A percentile compares a stretch with the other conserved stretches of the same genome.
These are phyloP conservation scores for Poa annua DNA, from an alignment of 176 grass and related monocot genomes.

Conservation along the genomic window DNA sequence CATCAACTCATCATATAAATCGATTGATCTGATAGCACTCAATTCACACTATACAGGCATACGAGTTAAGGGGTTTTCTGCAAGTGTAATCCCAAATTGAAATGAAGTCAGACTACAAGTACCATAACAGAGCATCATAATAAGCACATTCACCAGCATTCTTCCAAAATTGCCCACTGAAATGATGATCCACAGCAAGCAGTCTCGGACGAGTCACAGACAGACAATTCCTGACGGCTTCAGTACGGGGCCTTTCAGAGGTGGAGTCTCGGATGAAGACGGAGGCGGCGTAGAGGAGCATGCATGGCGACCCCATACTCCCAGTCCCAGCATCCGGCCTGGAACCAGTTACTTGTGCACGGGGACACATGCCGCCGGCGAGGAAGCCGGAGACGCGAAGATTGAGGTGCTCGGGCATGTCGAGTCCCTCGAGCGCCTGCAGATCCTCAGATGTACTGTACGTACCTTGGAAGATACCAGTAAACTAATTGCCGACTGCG, in stretches of 20 bases:
- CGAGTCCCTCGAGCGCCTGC: neutral
- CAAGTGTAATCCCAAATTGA: neutral
- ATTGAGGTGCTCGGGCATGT: neutral
- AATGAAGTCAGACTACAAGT: neutral
- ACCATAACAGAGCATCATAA: neutral
- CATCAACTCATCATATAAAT: neutral
- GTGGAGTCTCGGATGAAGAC: too few species aligned
- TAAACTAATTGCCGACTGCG: too few species aligned
- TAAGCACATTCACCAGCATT: neutral
- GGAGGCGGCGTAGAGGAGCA: too few species aligned
- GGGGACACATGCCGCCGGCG: too few species aligned
- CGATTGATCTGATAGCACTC: neutral
- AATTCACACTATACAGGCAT: neutral
- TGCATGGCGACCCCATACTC: too few species aligned
- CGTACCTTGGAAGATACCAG: too few species aligned
- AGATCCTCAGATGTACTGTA: too few species aligned
- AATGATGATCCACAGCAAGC: neutral
- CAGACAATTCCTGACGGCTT: neutral
- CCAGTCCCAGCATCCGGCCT: too few species aligned
- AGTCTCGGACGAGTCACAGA: neutral
- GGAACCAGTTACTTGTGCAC: too few species aligned
- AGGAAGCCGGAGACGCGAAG: too few species aligned
- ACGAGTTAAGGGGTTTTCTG: neutral
- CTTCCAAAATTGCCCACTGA: neutral
- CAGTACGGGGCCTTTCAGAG: too few species aligned